Conservation (phyloP, 2,329 filamentous ascomycete species). For the Colletotrichum godetiae region DNA sequence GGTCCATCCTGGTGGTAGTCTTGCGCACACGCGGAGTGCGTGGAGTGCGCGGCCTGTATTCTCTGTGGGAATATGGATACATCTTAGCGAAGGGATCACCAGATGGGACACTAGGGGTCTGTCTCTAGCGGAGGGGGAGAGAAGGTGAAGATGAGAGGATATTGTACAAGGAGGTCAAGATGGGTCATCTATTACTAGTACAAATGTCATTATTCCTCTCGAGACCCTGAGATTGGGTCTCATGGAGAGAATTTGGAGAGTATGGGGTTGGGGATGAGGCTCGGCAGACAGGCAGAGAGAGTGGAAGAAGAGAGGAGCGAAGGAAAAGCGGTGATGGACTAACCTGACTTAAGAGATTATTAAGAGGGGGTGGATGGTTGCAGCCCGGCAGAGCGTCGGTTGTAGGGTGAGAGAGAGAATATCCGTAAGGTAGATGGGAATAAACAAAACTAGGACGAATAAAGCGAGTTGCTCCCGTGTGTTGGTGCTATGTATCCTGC, state of each 20-base stretch:
- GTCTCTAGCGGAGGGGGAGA: constrained; percentile 16
- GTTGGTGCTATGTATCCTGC: constrained; percentile 38
- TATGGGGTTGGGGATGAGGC: constrained; percentile 33
- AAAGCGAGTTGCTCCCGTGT: constrained; percentile 23
- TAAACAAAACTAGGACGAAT: constrained; percentile 33
- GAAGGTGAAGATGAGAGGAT: constrained; percentile 30
- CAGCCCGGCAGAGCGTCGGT: constrained; percentile 23
- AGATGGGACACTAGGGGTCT: constrained; percentile 37
- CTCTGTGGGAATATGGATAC: constrained; percentile 57
- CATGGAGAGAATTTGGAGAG: constrained; percentile 42
- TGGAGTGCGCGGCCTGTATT: constrained; percentile 42
- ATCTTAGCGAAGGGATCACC: constrained; percentile 56
- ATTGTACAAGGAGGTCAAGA: constrained; percentile 46
- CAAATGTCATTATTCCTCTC: constrained; percentile 42
- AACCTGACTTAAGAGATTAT: constrained; percentile 38
- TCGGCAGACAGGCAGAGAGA: constrained; percentile 37
- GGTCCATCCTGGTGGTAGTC: constrained; percentile 72
- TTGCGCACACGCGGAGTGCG: constrained; percentile 47
- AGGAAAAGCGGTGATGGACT: constrained; percentile 34
- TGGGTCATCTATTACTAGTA: constrained; percentile 34
- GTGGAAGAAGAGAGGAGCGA: constrained; percentile 36
- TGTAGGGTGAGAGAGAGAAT: constrained; percentile 12
- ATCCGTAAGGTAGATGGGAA: constrained; percentile 18
- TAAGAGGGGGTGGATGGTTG: constrained; percentile 23
- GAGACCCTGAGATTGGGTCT: constrained; percentile 49